These are phyloP conservation scores for Skeletonema menzelii DNA, from an alignment of 108 stramenopile genomes.

Conservation along the genomic window DNA sequence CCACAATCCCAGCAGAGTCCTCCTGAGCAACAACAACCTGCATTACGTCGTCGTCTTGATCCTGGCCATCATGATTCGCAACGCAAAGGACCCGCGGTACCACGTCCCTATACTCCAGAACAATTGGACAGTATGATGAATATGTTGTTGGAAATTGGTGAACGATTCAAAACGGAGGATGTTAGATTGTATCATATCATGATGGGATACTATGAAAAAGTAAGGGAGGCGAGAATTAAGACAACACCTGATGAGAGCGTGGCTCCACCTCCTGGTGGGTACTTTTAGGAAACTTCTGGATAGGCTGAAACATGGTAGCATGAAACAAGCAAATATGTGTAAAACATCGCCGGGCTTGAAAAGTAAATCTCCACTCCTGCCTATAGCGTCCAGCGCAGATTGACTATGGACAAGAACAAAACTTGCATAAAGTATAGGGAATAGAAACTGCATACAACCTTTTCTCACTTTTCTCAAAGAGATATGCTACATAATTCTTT, in stretches of 20 bases:
- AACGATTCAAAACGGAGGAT: constrained; percentile 24
- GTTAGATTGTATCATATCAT: constrained; percentile 44
- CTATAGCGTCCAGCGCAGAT: not conserved
- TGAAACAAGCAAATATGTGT: not conserved
- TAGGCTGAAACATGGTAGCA: too few relatives aligned
- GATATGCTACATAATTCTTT: too few relatives aligned
- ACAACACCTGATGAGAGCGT: constrained; percentile 7
- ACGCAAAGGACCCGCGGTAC: constrained; percentile 45
- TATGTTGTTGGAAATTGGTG: constrained; percentile 39
- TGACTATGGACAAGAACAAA: not conserved
- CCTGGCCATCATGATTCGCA: constrained; percentile 53
- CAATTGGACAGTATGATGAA: constrained; percentile 45
- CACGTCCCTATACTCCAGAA: constrained; percentile 38
- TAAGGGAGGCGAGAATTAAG: constrained; percentile 22
- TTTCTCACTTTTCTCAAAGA: too few relatives aligned
- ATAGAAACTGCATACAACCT: too few relatives aligned
- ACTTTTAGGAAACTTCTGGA: constrained; percentile 10
- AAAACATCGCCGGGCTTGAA: too few relatives aligned
- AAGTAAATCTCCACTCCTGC: too few relatives aligned
- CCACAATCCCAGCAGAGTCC: constrained; percentile 3
- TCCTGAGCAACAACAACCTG: not conserved
- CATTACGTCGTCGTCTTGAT: constrained; percentile 37
- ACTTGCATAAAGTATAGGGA: too few relatives aligned
- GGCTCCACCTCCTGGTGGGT: constrained; percentile 22
- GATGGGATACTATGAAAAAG: constrained; percentile 46